Base-by-base conservation (phyloP, 2,329 filamentous ascomycete species). In the Hypoxylon sp. region DNA sequence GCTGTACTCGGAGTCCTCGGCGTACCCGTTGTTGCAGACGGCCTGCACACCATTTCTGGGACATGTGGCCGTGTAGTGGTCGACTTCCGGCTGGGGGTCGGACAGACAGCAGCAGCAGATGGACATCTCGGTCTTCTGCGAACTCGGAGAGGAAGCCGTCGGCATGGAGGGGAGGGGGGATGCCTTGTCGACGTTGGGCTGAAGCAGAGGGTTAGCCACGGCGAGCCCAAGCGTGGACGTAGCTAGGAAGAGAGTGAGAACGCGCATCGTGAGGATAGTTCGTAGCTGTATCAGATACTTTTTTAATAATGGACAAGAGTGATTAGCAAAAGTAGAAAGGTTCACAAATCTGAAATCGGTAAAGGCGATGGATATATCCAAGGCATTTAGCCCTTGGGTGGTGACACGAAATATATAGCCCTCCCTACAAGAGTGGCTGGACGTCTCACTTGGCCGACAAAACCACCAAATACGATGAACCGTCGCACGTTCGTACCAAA, bases 51-150 rank as follows among this genome's bases (percentile, higher is more conserved):
- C 26, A 9, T 40, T 29, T 3, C 55, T 45, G 40, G 48, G 49
- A 35, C 38, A 52, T 37, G 35, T 23, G 27, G 48, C 21, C 6
- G 46, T 51, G 33, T 37, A 45, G 31, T 51, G 3, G 7, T n/a
- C n/a, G 4, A 35, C 11, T 33, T 45, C 31, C 13, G 20, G 29
- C 21, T 37, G 29, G 27, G 46, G 33, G 18, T 38, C 26, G 23
- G 5, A 5, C 1, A 47, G 3, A 18, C 37, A 60, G 29, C 33
- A 52, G 42, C 41, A 49, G 33, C 17, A 52, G n/a, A 53, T 45
- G 1, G 42, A 50, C 0, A 56, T n/a, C 10, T 49, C 43, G 6
- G 24, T 52, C 6, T 56, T 40, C 8, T 20, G 47, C n/a, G 8
- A 6, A 15, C 15, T 18, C 2, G 13, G 24, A n/a, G 26, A 4